Percentiles rank a stretch among this genome's conserved stretches.
These are phyloP conservation scores for Daldinia grandis DNA, from an alignment of 495 filamentous ascomycete genomes.

Conservation along the genomic window DNA sequence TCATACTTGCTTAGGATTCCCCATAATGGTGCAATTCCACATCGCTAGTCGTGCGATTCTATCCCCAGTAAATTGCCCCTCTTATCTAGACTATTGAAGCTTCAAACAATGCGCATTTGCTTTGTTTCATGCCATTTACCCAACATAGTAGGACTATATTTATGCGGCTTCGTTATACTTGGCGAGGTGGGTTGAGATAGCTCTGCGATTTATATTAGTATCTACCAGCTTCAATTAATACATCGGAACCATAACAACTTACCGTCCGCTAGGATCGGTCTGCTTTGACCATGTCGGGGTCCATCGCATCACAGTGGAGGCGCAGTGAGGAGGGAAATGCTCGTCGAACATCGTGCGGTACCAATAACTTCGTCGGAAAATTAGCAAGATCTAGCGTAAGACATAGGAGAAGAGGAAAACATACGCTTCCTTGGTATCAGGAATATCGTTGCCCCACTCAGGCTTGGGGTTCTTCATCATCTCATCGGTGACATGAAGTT, in stretches of 20 bases:
- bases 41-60: constrained; percentile 13
- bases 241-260: constrained; percentile 46
- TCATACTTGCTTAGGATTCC: constrained; percentile 22
- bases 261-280: constrained; percentile 93
- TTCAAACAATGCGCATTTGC: constrained; percentile 5
- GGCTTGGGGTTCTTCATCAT: constrained; percentile 96
- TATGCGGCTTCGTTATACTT: constrained; percentile 31
- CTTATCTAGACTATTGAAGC: constrained; percentile 3
- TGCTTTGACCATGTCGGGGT: constrained; percentile 97
- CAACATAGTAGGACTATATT: constrained; percentile 6
- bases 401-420: constrained; percentile 41
- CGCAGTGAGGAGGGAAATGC: constrained; percentile 92
- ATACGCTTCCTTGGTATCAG: constrained; percentile 95
- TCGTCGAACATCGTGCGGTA: constrained; percentile 98
- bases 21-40: constrained; percentile 31
- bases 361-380: constrained; percentile 72
- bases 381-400: constrained; percentile 24
- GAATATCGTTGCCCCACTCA: constrained; percentile 90
- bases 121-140: constrained; percentile 15
- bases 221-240: background rate
- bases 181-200: constrained; percentile 32
- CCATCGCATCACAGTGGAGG: constrained; percentile 94
- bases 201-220: constrained; percentile 29
- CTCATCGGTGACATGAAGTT: constrained; percentile 88
- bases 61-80: constrained; percentile 3